Percentiles rank a stretch among this genome's conserved stretches.
Evolutionary conservation across 805 yeast genomes (phyloP).

Genomic region (Kodamaea kaohsiungensis): DNA sequence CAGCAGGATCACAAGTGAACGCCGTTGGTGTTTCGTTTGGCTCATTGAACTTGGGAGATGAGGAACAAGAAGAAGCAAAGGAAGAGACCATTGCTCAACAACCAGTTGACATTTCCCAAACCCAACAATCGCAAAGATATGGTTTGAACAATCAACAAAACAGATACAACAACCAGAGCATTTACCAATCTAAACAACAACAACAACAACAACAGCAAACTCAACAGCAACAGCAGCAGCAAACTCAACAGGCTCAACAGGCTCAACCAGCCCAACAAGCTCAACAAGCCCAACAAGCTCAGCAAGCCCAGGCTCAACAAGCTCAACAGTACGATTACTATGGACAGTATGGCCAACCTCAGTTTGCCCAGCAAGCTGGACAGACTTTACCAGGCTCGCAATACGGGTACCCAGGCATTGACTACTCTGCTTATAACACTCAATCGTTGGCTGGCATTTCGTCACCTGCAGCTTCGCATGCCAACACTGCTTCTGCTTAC

Average conservation of each 20-base stretch:
- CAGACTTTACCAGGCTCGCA: constrained; percentile 42
- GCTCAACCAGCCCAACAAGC: constrained; percentile 9
- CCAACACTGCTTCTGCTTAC: constrained; percentile 23
- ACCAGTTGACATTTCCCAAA: constrained; percentile 9
- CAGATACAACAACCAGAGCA: constrained; percentile 15
- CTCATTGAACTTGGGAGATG: constrained; percentile 51
- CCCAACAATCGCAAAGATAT: constrained; percentile 6
- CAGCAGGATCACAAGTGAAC: constrained; percentile 47
- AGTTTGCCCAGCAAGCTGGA: constrained; percentile 42
- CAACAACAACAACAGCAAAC: neutral
- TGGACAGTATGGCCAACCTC: constrained; percentile 40
- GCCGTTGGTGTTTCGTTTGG: constrained; percentile 66
- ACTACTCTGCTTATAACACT: constrained; percentile 41
- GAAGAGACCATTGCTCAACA: constrained; percentile 12
- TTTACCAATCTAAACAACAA: neutral
- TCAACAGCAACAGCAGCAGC: neutral
- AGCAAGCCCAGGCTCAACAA: too few relatives aligned
- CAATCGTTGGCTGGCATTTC: constrained; percentile 31
- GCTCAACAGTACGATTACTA: constrained; percentile 29
- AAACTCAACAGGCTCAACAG: constrained; percentile 8
- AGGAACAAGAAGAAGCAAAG: constrained; percentile 30
- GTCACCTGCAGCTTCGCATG: constrained; percentile 30
- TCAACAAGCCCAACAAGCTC: constrained; percentile 7
- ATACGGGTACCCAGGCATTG: constrained; percentile 46
- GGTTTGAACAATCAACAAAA: constrained; percentile 6